These are phyloP conservation scores for Micractinium conductrix DNA, from an alignment of 139 green algal species.

Conservation along the genomic window DNA sequence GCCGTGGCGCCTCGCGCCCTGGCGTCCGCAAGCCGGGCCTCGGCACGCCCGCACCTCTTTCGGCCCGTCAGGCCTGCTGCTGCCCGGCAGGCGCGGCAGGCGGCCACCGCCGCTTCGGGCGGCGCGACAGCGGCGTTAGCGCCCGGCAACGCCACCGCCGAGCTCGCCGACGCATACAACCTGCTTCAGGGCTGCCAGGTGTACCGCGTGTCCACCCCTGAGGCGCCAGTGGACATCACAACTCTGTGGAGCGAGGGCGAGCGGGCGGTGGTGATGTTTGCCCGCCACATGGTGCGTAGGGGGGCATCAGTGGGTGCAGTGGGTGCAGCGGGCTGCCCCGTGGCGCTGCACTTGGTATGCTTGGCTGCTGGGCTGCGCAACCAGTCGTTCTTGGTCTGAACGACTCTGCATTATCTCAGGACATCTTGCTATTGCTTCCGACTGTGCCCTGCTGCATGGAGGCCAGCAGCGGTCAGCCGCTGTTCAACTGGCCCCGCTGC, in stretches of 20 bases:
- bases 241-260: not conserved
- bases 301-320: too few species aligned
- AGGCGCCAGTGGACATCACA: not conserved
- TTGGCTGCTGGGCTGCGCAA: not conserved
- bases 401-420: not conserved
- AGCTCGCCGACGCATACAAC: too few species aligned
- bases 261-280: not conserved
- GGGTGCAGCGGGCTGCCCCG: not conserved
- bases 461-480: too few species aligned
- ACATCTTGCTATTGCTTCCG: not conserved
- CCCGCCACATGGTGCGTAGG: constrained; percentile 63
- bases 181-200: not conserved
- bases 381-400: not conserved
- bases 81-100: not conserved
- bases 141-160: too few species aligned
- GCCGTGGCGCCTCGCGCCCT: too few species aligned
- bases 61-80: too few species aligned
- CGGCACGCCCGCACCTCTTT: too few species aligned
- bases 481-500: not conserved
- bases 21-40: too few species aligned
- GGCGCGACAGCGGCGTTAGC: not conserved
- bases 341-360: not conserved
- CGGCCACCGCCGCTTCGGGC: not conserved
- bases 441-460: constrained; percentile 65
- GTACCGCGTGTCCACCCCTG: not conserved